Evolutionary conservation across 2,329 filamentous ascomycete species (phyloP).

Genomic region (Elsinoe australis): DNA sequence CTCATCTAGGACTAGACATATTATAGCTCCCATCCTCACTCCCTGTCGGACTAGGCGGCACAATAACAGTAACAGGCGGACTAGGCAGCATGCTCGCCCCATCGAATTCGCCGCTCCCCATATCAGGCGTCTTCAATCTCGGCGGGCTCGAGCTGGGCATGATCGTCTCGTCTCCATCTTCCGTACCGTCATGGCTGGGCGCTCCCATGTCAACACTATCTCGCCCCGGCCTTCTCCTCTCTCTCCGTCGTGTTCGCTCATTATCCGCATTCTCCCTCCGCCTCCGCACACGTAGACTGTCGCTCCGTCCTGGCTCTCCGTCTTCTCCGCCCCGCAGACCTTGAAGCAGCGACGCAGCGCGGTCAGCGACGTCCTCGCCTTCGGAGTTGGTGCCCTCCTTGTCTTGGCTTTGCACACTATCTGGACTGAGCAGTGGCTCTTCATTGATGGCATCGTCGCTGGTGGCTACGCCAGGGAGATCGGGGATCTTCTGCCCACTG

Average conservation of each 20-base stretch:
- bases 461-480: conserved; percentile 33
- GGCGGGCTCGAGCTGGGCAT: conserved; percentile 18
- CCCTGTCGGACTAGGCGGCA: conserved; percentile 28
- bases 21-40: too few relatives aligned
- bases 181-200: conserved; percentile 24
- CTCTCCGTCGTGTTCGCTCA: conserved; percentile 60
- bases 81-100: conserved; percentile 18
- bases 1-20: too few relatives aligned
- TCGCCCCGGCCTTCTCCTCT: conserved; percentile 45
- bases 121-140: conserved; percentile 18
- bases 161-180: conserved; percentile 25
- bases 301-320: conserved; percentile 24
- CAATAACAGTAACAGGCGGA: conserved; percentile 25
- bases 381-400: conserved; percentile 33
- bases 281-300: conserved; percentile 49
- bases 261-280: conserved; percentile 70
- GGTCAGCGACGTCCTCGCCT: conserved; percentile 70
- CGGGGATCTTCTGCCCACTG: conserved; percentile 81
- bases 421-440: conserved; percentile 25
- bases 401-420: conserved; percentile 25
- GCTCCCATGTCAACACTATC: conserved; percentile 28
- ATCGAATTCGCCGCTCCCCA: conserved; percentile 21
- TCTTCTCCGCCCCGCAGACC: conserved; percentile 60
- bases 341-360: conserved; percentile 75
- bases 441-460: conserved; percentile 17